Base-by-base conservation (phyloP, 768 basidiomycete species). In the Favolaschia claudopus region DNA sequence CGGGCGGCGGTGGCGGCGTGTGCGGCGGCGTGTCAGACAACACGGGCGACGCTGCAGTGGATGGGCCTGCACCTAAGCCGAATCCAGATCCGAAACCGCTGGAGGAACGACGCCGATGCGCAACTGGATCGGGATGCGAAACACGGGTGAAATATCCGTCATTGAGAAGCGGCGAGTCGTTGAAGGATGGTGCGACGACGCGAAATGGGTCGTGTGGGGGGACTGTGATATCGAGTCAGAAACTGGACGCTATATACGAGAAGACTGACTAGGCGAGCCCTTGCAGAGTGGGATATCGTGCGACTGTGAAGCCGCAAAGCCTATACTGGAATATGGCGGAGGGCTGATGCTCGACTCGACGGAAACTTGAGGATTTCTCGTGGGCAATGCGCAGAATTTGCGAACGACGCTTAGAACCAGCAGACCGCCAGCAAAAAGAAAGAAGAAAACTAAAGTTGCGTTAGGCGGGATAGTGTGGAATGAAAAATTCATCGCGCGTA, bases 191-290 rank as follows among this genome's bases (percentile, higher is more conserved):
- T 36, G 66, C 52, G 29, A 69, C 66, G 60, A 63, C 53, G 39
- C 60, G 67, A 32, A 67, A 72, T 17, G 70, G 71, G 39, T 73
- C 71, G n/a, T 70, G 40, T 36, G 58, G 38, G 3, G 56, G 55
- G 28, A 56, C 47, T 40, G 32, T 15, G 22, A 10, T 8, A 22
- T n/a, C 27, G 12, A 24, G 50, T 54, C 20, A 55, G 44, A 9
- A 37, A 33, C 19, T 27, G 20, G 32, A 9, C 42, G 54, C 57
- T 58, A 40, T 45, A 56, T 48, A 43, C 37, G 24, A 47, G 44
- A 58, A 58, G 42, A 62, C 50, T 47, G 5, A 47, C 50, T 44
- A 15, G 12, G 20, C 29, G 42, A 55, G 36, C 19, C 49, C 45
- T 45, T 49, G 22, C 7, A 36, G 19, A 49, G 40, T 0, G 38